Evolutionary conservation across 2,329 filamentous ascomycete species (phyloP).

Genomic region (Tympanopsis confertula): DNA sequence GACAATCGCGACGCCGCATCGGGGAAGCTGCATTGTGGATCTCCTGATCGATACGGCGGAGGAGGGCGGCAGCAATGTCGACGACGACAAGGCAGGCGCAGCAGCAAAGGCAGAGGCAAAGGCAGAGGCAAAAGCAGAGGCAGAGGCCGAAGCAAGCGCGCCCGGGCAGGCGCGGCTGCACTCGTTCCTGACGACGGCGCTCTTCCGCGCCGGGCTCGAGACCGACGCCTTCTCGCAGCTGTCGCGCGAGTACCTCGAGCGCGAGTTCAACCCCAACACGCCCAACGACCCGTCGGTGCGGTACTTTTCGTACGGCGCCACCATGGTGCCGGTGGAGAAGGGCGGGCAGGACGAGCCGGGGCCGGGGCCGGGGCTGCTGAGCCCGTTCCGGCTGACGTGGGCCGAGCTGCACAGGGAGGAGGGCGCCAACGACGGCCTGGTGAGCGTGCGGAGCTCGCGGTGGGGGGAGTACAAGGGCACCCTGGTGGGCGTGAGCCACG

Average conservation of each 20-base stretch:
- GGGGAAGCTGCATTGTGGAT: constrained; percentile 5
- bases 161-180: background rate
- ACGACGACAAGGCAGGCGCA: too few species aligned
- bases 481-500: constrained; percentile 10
- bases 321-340: background rate
- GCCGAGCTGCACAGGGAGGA: constrained; percentile 8
- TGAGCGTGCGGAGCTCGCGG: constrained; percentile 13
- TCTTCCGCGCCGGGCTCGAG: constrained; percentile 9
- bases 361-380: constrained; percentile 7
- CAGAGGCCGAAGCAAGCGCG: too few species aligned
- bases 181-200: constrained; percentile 6
- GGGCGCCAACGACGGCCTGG: constrained; percentile 13
- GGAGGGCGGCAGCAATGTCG: constrained; percentile 7
- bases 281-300: constrained; percentile 8
- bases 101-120: too few species aligned
- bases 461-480: constrained; percentile 13
- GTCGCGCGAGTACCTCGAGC: constrained; percentile 11
- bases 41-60: background rate
- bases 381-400: constrained; percentile 7
- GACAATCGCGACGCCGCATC: constrained; percentile 12
- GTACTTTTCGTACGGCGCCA: constrained; percentile 6
- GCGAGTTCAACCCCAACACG: constrained; percentile 8
- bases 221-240: constrained; percentile 10
- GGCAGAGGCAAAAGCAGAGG: too few species aligned
- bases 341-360: constrained; percentile 7